Conservation (phyloP, 352 stramenopile genomes). For the Pythium apleroticum region DNA sequence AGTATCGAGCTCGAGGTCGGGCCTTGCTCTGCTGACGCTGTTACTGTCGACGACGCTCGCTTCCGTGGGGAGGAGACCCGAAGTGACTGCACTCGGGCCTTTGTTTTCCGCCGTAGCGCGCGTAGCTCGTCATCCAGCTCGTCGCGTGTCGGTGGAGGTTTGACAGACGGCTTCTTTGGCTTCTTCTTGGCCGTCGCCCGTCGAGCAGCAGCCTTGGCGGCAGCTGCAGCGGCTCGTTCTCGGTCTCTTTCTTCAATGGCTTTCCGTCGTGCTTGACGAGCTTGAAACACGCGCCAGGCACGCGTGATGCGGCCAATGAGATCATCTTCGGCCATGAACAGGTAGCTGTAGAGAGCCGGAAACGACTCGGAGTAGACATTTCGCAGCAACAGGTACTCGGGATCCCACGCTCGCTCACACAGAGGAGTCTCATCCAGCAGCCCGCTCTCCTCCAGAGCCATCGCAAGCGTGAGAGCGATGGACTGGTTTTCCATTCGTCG, state of each 20-base stretch:
- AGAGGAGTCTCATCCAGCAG: neutral
- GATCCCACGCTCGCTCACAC: slow-evolving; percentile 3
- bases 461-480: slow-evolving; percentile 14
- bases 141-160: neutral
- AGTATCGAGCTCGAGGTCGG: neutral
- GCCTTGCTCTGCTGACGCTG: neutral
- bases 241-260: slow-evolving; percentile 9
- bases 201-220: neutral
- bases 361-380: slow-evolving; percentile 8
- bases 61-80: neutral
- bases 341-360: slow-evolving; percentile 16
- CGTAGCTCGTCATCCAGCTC: neutral
- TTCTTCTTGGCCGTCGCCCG: slow-evolving; percentile 12
- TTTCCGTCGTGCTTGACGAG: slow-evolving; percentile 2
- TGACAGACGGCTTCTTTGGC: neutral
- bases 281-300: slow-evolving; percentile 17
- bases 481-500: slow-evolving; percentile 11
- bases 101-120: slow-evolving; percentile 16
- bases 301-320: slow-evolving; percentile 18
- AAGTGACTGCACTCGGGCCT: slow-evolving; percentile 19
- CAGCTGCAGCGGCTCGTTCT: neutral
- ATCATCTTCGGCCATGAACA: slow-evolving; percentile 19
- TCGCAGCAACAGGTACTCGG: slow-evolving; percentile 18
- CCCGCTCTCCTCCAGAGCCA: slow-evolving; percentile 2
- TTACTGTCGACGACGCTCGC: neutral